phyloP scores from a whole-genome alignment of 148 eudicot species.

The Rhododendron griersonianum region DNA sequence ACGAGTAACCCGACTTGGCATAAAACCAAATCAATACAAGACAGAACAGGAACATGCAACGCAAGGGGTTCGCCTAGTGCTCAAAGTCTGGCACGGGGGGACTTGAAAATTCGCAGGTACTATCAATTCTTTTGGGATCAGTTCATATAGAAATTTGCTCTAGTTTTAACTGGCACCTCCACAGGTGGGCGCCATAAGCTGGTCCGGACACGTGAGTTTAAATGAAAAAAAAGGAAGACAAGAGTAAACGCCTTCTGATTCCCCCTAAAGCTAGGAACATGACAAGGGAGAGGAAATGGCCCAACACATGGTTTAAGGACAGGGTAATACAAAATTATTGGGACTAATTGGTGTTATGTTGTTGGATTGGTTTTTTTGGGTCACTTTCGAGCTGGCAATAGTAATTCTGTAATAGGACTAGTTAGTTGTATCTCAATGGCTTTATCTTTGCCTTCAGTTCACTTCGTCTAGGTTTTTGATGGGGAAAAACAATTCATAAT shows the following conservation, averaged over 20 bases:
- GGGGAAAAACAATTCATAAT: no score
- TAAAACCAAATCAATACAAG: background rate
- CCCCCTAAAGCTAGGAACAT: background rate
- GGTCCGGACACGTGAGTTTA: no score
- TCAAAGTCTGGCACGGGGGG: no score
- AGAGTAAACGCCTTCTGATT: background rate
- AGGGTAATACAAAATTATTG: background rate
- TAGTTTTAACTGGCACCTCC: no score
- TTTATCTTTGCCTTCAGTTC: background rate
- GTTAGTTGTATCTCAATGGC: background rate
- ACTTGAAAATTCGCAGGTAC: no score
- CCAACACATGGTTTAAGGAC: background rate
- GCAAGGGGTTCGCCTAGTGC: no score
- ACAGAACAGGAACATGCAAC: no score
- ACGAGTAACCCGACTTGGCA: background rate
- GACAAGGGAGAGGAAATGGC: background rate
- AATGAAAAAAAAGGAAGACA: no score
- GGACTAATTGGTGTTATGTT: background rate
- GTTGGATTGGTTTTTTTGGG: background rate
- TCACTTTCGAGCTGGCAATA: background rate
- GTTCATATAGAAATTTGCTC: no score
- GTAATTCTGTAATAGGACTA: background rate
- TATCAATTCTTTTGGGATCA: no score
- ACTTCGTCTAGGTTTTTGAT: background rate
- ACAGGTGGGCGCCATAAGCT: accelerated